Conservation (phyloP, 1,284 basidiomycete genomes). For the Ustilago loliicola region DNA sequence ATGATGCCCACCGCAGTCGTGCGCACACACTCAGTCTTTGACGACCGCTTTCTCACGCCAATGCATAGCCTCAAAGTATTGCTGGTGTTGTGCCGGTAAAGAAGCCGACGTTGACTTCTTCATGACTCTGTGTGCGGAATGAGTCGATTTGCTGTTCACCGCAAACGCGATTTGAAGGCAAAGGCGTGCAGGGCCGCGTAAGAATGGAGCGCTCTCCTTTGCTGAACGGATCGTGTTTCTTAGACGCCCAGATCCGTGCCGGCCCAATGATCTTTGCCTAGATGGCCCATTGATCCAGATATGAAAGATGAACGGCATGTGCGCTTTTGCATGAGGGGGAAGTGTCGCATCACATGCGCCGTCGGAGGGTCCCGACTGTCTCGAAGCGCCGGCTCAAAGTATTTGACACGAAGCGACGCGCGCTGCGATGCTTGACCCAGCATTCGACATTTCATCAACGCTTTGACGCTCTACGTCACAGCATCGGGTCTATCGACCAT, state of each 20-base stretch:
- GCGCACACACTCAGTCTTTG: background rate
- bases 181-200: background rate
- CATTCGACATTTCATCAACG: conserved; percentile 5
- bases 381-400: background rate
- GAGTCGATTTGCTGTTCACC: background rate
- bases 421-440: background rate
- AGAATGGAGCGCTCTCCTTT: background rate
- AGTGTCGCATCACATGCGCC: background rate
- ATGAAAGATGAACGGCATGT: conserved; percentile 7
- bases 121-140: background rate
- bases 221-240: background rate
- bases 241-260: background rate
- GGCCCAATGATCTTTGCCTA: background rate
- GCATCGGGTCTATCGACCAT: conserved; percentile 10
- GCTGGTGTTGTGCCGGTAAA: conserved; percentile 7
- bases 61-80: conserved; percentile 14
- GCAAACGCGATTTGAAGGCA: background rate
- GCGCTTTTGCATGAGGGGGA: conserved; percentile 11
- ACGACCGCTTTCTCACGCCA: conserved; percentile 23
- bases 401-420: background rate
- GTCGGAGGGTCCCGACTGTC: conserved; percentile 1
- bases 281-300: background rate
- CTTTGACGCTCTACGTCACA: conserved; percentile 15
- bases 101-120: conserved; percentile 16
- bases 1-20: background rate